These are phyloP conservation scores for Ilex aquifolium DNA, from an alignment of 257 asterid species.

Conservation along the genomic window DNA sequence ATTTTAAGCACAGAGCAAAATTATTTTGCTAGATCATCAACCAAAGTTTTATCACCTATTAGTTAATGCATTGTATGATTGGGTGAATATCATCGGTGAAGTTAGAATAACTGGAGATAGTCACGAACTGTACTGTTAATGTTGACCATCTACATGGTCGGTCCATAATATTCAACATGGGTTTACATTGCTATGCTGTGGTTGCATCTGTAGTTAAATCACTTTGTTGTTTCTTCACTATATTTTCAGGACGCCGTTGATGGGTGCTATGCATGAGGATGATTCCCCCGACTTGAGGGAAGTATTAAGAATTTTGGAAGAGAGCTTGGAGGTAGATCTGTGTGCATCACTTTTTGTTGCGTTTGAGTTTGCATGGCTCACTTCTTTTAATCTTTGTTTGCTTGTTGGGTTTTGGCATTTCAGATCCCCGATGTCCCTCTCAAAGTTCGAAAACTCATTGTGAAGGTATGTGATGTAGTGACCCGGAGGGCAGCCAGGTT, in stretches of 20 bases:
- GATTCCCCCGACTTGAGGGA: conserved; percentile 66
- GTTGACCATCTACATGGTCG: too few species aligned
- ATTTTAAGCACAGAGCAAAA: too few species aligned
- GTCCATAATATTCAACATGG: too few species aligned
- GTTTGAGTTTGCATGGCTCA: background rate
- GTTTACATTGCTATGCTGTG: too few species aligned
- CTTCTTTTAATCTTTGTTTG: conserved; percentile 4
- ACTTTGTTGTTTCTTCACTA: background rate
- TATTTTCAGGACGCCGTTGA: conserved; percentile 56
- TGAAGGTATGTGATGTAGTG: conserved; percentile 72
- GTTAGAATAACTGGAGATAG: background rate
- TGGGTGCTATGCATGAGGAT: conserved; percentile 93
- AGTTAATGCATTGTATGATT: too few species aligned
- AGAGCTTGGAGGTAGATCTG: conserved; percentile 50
- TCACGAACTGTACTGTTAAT: too few species aligned
- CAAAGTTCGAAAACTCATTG: conserved; percentile 64
- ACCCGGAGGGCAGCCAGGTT: conserved; percentile 78
- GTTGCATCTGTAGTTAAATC: too few species aligned
- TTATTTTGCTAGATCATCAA: too few species aligned
- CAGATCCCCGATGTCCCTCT: conserved; percentile 61
- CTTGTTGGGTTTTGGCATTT: conserved; percentile 8
- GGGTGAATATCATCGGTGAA: too few species aligned
- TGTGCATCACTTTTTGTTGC: background rate
- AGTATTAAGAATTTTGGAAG: conserved; percentile 57
- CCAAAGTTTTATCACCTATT: too few species aligned